phyloP scores from a whole-genome alignment of 2,329 filamentous ascomycete genomes.

The Sarocladiaceae sp. region DNA sequence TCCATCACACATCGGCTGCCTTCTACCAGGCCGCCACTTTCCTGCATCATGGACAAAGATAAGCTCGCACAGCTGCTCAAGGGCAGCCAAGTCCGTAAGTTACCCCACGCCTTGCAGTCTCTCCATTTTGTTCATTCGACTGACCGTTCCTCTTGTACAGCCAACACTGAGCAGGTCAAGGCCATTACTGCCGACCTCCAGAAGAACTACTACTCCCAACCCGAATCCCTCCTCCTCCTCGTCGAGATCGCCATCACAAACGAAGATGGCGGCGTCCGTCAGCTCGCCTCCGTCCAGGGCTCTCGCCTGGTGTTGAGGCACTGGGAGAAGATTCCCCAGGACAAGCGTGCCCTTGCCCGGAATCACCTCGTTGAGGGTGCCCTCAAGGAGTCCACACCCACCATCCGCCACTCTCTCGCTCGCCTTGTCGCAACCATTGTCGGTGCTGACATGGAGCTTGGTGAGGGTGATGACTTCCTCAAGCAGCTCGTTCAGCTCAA shows the following conservation, averaged over 20 bases:
- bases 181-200: conserved; percentile 83
- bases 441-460: conserved; percentile 65
- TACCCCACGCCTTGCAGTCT: conserved; percentile 5
- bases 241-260: conserved; percentile 84
- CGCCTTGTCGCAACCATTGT: conserved; percentile 85
- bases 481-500: conserved; percentile 73
- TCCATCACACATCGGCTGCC: neutral
- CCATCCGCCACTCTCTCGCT: conserved; percentile 79
- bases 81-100: conserved; percentile 80
- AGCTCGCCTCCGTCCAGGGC: conserved; percentile 87
- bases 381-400: conserved; percentile 68
- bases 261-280: conserved; percentile 65
- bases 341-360: conserved; percentile 74
- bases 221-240: conserved; percentile 76
- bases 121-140: conserved; percentile 12
- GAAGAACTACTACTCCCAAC: conserved; percentile 85
- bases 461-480: conserved; percentile 79
- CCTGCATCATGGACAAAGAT: conserved; percentile 43
- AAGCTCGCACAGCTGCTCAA: conserved; percentile 82
- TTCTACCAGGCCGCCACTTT: neutral
- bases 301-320: conserved; percentile 77
- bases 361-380: conserved; percentile 79
- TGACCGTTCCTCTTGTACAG: conserved; percentile 42
- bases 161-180: conserved; percentile 85
- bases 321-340: conserved; percentile 67